Percentiles rank a stretch among this genome's conserved stretches.
phyloP scores from a whole-genome alignment of 495 filamentous ascomycete species.

The Aspergillus asperescens region DNA sequence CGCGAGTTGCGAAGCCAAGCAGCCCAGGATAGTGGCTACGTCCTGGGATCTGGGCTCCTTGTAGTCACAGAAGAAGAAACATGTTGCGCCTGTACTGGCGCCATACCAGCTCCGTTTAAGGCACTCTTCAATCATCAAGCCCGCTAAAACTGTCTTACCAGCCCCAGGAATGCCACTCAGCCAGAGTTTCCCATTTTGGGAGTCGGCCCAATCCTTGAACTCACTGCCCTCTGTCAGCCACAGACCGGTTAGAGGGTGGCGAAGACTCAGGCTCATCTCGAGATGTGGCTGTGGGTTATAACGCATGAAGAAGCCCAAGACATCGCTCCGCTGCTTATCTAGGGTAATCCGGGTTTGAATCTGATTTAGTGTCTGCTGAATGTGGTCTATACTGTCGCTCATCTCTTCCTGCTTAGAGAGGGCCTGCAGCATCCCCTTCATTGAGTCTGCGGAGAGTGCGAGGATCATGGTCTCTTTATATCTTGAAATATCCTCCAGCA shows the following conservation, averaged over 20 bases:
- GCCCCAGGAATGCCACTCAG: conserved; percentile 2
- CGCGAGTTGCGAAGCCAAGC: background rate
- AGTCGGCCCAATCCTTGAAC: background rate
- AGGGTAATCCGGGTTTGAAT: background rate
- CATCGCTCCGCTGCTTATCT: background rate
- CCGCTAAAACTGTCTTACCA: background rate
- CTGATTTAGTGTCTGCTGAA: background rate
- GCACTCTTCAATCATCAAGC: background rate
- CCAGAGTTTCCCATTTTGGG: background rate
- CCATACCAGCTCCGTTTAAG: background rate
- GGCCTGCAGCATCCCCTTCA: background rate
- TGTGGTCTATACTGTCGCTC: background rate
- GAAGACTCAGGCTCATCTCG: background rate
- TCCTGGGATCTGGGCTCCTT: background rate
- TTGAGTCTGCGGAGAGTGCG: background rate
- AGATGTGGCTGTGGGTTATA: conserved; percentile 1
- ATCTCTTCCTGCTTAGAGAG: background rate
- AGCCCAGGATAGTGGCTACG: background rate
- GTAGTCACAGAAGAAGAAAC: conserved; percentile 5
- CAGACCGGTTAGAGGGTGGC: background rate
- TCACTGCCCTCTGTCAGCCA: background rate
- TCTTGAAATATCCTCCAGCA: background rate
- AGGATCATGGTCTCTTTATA: background rate
- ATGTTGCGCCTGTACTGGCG: background rate
- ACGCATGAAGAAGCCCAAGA: background rate